These are phyloP conservation scores for Penicillium sp. DNA, from an alignment of 2,329 filamentous ascomycete species.

Conservation along the genomic window DNA sequence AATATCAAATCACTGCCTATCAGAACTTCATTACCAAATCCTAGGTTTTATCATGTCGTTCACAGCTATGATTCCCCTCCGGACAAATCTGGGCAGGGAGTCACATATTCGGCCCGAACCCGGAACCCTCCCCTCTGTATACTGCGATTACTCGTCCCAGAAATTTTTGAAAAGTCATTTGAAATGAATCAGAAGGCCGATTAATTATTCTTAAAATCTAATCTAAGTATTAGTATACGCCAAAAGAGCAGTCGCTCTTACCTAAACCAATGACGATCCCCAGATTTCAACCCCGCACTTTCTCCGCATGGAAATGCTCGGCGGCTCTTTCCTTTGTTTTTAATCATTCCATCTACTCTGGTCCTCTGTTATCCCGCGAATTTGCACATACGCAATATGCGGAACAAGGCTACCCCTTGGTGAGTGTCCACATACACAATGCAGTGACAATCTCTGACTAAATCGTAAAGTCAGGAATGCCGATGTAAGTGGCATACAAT, in stretches of 20 bases:
- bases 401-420: conserved; percentile 18
- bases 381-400: conserved; percentile 4
- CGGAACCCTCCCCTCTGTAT: too few species aligned
- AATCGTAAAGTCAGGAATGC: conserved; percentile 16
- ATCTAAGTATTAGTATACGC: too few species aligned
- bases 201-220: too few species aligned
- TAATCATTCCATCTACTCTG: not conserved
- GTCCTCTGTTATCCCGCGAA: not conserved
- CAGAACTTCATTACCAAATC: too few species aligned
- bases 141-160: not conserved
- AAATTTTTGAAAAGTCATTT: too few species aligned
- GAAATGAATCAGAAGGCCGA: too few species aligned
- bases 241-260: not conserved
- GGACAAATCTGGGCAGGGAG: too few species aligned
- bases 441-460: conserved; percentile 4
- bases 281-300: conserved; percentile 9
- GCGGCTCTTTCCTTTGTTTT: conserved; percentile 10
- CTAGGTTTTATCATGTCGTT: too few species aligned
- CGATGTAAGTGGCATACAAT: conserved; percentile 12
- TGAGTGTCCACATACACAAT: conserved; percentile 9
- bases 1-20: too few species aligned
- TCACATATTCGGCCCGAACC: too few species aligned
- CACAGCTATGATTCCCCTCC: too few species aligned
- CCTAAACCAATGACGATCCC: not conserved
- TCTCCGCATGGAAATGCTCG: conserved; percentile 7